Evolutionary conservation across 2,329 filamentous ascomycete species (phyloP).

Genomic region (Microcyclospora tardicrescens): DNA sequence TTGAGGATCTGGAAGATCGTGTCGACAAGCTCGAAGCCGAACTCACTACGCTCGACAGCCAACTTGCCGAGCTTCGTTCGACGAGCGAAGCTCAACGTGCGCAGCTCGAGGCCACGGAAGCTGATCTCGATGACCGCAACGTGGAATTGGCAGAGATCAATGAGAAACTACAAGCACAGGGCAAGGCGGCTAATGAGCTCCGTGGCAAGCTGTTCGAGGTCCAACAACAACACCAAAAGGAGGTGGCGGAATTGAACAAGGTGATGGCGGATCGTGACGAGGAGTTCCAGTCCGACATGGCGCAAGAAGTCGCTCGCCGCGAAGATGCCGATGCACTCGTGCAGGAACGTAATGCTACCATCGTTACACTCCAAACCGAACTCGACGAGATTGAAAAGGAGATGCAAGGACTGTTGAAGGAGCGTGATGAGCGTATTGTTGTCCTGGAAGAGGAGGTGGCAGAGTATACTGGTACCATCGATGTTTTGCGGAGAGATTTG

Average conservation of each 20-base stretch:
- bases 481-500: slow-evolving; percentile 15
- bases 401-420: slow-evolving; percentile 15
- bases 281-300: slow-evolving; percentile 26
- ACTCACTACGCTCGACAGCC: slow-evolving; percentile 16
- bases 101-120: slow-evolving; percentile 32
- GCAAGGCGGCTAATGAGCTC: slow-evolving; percentile 35
- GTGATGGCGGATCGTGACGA: slow-evolving; percentile 27
- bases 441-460: slow-evolving; percentile 16
- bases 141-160: slow-evolving; percentile 29
- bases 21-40: slow-evolving; percentile 22
- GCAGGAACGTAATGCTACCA: slow-evolving; percentile 22
- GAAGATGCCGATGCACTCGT: slow-evolving; percentile 25
- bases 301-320: slow-evolving; percentile 26
- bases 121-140: slow-evolving; percentile 30
- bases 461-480: slow-evolving; percentile 14
- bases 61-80: slow-evolving; percentile 26
- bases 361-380: slow-evolving; percentile 24
- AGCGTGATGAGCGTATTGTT: slow-evolving; percentile 20
- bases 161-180: slow-evolving; percentile 27
- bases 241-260: slow-evolving; percentile 27
- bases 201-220: slow-evolving; percentile 35
- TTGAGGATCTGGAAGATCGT: slow-evolving; percentile 26
- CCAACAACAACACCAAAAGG: slow-evolving; percentile 29
- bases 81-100: slow-evolving; percentile 28
- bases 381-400: slow-evolving; percentile 21